These are phyloP conservation scores for Cardiosporidium cionae DNA, from an alignment of 169 alveolate species.

Conservation along the genomic window DNA sequence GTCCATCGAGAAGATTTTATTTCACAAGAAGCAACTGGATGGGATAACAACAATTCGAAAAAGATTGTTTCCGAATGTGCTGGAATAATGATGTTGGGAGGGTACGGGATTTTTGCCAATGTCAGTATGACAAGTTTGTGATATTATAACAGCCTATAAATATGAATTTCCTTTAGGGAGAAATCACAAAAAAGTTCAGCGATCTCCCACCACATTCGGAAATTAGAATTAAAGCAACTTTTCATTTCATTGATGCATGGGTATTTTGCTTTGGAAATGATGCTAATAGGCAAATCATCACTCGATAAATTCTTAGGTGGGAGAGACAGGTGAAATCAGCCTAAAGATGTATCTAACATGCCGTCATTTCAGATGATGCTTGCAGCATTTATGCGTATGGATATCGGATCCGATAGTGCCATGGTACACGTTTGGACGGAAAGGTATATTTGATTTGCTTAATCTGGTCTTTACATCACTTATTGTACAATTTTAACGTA, in stretches of 20 bases:
- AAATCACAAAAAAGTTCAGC: conserved; percentile 39
- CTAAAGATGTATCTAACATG: conserved; percentile 8
- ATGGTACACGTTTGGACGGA: conserved; percentile 34
- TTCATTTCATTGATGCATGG: conserved; percentile 64
- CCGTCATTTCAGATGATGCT: neutral
- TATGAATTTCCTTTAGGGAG: conserved; percentile 34
- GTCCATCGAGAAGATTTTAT: conserved; percentile 24
- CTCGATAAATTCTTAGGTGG: conserved; percentile 15
- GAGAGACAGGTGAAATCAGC: conserved; percentile 47
- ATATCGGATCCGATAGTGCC: conserved; percentile 17
- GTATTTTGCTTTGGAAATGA: neutral
- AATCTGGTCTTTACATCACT: neutral
- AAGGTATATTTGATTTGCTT: neutral
- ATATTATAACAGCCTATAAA: neutral
- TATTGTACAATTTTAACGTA: neutral
- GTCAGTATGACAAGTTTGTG: neutral
- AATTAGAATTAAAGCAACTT: conserved; percentile 51
- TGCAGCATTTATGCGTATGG: conserved; percentile 14
- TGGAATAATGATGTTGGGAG: conserved; percentile 41
- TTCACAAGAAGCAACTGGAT: conserved; percentile 26
- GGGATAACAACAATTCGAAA: conserved; percentile 34
- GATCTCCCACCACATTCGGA: conserved; percentile 50
- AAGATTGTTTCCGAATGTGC: conserved; percentile 30
- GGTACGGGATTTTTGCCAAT: conserved; percentile 37
- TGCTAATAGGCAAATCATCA: neutral